Conservation (phyloP, 768 basidiomycete species). For the Lanmaoa rubissima region DNA sequence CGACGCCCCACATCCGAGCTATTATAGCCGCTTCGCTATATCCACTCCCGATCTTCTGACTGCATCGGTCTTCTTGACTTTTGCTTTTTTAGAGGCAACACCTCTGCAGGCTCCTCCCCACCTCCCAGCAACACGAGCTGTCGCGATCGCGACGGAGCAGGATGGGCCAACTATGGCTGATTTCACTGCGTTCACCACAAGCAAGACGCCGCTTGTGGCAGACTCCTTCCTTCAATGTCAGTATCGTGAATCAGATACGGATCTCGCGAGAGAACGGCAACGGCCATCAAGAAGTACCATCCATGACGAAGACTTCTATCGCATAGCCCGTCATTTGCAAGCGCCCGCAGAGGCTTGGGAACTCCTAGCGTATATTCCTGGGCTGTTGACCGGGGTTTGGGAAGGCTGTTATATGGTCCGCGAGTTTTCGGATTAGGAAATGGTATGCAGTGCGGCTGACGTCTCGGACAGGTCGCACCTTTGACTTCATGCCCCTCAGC, state of each 20-base stretch:
- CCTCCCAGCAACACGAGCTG: slow-evolving; percentile 47
- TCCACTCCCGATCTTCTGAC: slow-evolving; percentile 38
- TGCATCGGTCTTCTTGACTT: slow-evolving; percentile 52
- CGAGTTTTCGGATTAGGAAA: slow-evolving; percentile 18
- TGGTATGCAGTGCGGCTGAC: slow-evolving; percentile 17
- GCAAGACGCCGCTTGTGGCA: slow-evolving; percentile 49
- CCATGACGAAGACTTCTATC: slow-evolving; percentile 41
- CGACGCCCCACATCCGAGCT: slow-evolving; percentile 13
- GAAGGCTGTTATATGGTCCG: slow-evolving; percentile 59
- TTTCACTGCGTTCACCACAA: slow-evolving; percentile 40
- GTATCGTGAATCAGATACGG: slow-evolving; percentile 30
- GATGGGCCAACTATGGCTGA: slow-evolving; percentile 57
- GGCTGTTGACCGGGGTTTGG: slow-evolving; percentile 56
- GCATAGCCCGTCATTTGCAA: slow-evolving; percentile 22
- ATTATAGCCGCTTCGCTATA: slow-evolving; percentile 22
- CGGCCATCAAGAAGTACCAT: slow-evolving; percentile 34
- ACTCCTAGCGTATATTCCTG: slow-evolving; percentile 38
- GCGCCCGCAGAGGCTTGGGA: slow-evolving; percentile 22
- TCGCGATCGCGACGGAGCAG: slow-evolving; percentile 43
- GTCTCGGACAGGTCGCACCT: slow-evolving; percentile 27
- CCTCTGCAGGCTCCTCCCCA: slow-evolving; percentile 47
- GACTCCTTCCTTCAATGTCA: slow-evolving; percentile 36
- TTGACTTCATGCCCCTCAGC: slow-evolving; percentile 16
- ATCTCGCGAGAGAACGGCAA: slow-evolving; percentile 30
- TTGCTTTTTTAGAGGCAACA: slow-evolving; percentile 48